Evolutionary conservation across 805 yeast genomes (phyloP), one percentile per base, ranked within the genome.

Genomic region (Barnettozyma wickerhamii): DNA sequence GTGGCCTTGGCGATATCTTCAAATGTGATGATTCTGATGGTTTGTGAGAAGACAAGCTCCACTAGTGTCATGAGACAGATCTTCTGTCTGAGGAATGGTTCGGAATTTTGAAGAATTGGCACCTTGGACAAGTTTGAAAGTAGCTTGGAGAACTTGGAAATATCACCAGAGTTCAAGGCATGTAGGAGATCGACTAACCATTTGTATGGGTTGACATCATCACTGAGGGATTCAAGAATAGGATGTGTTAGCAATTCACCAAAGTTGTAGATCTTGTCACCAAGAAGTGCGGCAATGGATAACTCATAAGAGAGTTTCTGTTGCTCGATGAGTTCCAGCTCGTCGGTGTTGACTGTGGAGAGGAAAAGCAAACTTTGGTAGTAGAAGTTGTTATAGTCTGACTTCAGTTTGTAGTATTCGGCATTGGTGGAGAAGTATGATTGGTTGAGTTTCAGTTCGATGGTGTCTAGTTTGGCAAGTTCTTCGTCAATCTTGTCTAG

Each of bases 241-340:
- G 93, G 95, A 63, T 91, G 98, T 60, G 89, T 79, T 46, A 93
- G 74, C 48, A 93, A 75, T 65, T 93, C 99, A 38, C 98, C 98
- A 63, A 93, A 93, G 66, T 91, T 93, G 70, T 88, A 93, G 52
- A 91, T 86, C 55, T 77, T 81, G 58, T 89, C 95, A 36, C 97
- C 98, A 52, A 91, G 71, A 45, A 93, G 68, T 0, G 97, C 98
- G 24, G 95, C 81, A 34, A 88, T 71, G 45, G 91, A 75, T 51
- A 91, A 75, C 50, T 91, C 95, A 54, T 80, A 79, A 2, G 87
- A 85, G 38, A 81, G 62, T 41, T 66, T 68, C 51, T 71, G 73
- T 51, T 65, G 69, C 36, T 68, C 72, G 27, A 57, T 50, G 10
- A 45, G 30, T 10, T 69, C 50, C 42, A 79, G 60, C 31, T 61